phyloP scores from a whole-genome alignment of 495 filamentous ascomycete species.

The Astrocystis sublimbata region DNA sequence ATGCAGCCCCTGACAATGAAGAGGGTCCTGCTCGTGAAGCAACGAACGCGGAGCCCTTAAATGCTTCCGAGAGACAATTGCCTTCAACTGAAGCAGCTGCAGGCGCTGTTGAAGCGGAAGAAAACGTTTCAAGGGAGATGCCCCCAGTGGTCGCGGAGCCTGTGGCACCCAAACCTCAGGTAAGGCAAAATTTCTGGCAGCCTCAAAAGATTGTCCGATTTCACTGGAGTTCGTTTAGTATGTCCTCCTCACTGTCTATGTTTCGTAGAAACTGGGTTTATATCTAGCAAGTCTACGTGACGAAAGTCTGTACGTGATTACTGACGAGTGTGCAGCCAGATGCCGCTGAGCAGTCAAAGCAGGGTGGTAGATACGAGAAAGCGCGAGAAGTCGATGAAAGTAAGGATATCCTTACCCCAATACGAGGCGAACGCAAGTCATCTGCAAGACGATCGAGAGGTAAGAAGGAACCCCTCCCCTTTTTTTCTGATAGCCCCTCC shows the following conservation, averaged over 20 bases:
- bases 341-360: constrained; percentile 9
- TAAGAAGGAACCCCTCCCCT: constrained; percentile 37
- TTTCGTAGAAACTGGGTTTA: constrained; percentile 16
- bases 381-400: constrained; percentile 34
- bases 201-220: constrained; percentile 19
- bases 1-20: not conserved
- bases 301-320: not conserved
- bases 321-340: constrained; percentile 12
- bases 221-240: constrained; percentile 21
- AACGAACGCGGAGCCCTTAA: not conserved
- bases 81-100: not conserved
- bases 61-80: not conserved
- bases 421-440: constrained; percentile 36
- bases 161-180: constrained; percentile 22
- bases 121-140: constrained; percentile 19
- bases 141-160: constrained; percentile 18
- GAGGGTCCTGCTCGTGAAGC: constrained; percentile 5
- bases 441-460: constrained; percentile 38
- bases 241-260: constrained; percentile 17
- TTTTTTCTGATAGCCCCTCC: constrained; percentile 36
- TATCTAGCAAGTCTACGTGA: constrained; percentile 5
- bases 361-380: constrained; percentile 20
- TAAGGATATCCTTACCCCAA: constrained; percentile 39
- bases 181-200: constrained; percentile 22
- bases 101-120: constrained; percentile 8